phyloP scores from a whole-genome alignment of 495 filamentous ascomycete genomes.

The Tuber umbilicatum region DNA sequence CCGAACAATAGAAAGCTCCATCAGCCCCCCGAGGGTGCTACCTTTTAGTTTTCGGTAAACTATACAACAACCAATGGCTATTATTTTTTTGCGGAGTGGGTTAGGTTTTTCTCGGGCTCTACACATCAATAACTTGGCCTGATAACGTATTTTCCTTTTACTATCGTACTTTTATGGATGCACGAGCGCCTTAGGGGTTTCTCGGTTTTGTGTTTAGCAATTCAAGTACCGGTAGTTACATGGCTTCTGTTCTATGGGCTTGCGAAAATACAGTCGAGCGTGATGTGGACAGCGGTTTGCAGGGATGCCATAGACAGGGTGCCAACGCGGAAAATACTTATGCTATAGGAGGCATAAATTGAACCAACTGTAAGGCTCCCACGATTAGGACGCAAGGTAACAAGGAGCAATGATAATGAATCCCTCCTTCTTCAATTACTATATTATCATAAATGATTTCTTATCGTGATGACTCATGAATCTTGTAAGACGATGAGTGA shows the following conservation, averaged over 20 bases:
- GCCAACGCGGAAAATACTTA: background rate
- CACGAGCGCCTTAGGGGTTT: background rate
- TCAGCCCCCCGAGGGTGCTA: slow-evolving; percentile 84
- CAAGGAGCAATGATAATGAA: background rate
- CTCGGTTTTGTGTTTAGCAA: background rate
- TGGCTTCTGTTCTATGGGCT: background rate
- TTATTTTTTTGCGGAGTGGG: background rate
- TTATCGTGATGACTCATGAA: background rate
- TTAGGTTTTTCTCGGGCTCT: background rate
- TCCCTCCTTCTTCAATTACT: background rate
- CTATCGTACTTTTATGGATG: background rate
- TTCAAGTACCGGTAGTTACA: background rate
- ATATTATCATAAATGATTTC: background rate
- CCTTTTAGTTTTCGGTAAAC: slow-evolving; percentile 47
- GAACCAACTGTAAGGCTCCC: background rate
- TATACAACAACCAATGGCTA: background rate
- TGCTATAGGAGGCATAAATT: background rate
- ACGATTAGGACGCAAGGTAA: background rate
- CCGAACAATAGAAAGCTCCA: slow-evolving; percentile 89
- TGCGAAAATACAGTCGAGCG: background rate
- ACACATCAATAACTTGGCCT: background rate
- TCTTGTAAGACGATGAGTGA: background rate
- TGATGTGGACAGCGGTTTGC: background rate
- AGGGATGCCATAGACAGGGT: background rate
- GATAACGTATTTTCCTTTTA: background rate